Conservation (phyloP, 768 basidiomycete genomes). For the Suillus brevipes region DNA sequence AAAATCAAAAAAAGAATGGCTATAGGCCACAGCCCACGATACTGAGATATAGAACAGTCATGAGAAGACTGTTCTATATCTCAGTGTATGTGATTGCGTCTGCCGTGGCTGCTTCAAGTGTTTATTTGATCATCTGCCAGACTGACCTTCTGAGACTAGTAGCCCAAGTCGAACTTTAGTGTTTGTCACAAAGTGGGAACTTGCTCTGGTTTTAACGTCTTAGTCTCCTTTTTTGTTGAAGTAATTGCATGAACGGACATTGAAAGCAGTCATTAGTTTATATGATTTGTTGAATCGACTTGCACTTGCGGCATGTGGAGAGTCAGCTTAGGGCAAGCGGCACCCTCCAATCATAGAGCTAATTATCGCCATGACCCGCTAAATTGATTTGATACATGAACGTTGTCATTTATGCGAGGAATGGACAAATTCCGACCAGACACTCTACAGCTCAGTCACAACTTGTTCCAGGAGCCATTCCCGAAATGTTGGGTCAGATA, state of each 20-base stretch:
- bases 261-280: neutral
- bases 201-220: neutral
- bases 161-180: neutral
- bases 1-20: neutral
- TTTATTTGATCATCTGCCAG: neutral
- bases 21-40: neutral
- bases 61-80: neutral
- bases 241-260: neutral
- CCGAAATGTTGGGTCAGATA: constrained; percentile 3
- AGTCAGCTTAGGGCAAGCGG: no score
- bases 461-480: constrained; percentile 11
- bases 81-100: neutral
- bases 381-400: neutral
- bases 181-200: neutral
- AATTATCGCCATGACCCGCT: neutral
- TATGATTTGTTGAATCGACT: neutral
- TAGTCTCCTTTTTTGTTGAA: neutral
- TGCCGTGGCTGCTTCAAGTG: neutral
- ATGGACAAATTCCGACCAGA: neutral
- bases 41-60: constrained; percentile 4
- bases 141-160: neutral
- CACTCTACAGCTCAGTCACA: constrained; percentile 5
- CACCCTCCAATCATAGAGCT: no score
- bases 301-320: no score
- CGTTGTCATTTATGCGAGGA: neutral